Percentiles rank a stretch among this genome's conserved stretches.
phyloP scores from a whole-genome alignment of 139 green algal genomes.

The Astrephomene gubernaculifera region DNA sequence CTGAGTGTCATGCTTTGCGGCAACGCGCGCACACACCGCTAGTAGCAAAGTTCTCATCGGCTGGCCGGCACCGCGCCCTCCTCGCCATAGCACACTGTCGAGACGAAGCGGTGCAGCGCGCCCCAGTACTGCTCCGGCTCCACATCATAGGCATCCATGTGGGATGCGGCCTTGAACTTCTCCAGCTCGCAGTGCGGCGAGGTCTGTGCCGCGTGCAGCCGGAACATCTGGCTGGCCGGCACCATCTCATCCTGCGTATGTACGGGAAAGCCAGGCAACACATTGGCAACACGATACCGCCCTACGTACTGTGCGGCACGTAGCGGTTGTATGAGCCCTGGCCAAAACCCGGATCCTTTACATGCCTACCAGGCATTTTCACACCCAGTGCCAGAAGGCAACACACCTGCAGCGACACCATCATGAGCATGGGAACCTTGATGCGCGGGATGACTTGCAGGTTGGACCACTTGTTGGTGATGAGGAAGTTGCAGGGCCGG shows the following conservation, averaged over 20 bases:
- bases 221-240: slow-evolving; percentile 78
- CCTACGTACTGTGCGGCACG: too few relatives aligned
- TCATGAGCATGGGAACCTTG: slow-evolving; percentile 74
- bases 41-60: too few relatives aligned
- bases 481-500: slow-evolving; percentile 84
- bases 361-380: too few relatives aligned
- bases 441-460: slow-evolving; percentile 62
- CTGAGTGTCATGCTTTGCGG: too few relatives aligned
- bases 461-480: slow-evolving; percentile 92
- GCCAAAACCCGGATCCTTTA: too few relatives aligned
- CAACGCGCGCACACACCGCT: too few relatives aligned
- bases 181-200: slow-evolving; percentile 52
- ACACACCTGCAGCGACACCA: slow-evolving; percentile 75
- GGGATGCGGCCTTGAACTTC: slow-evolving; percentile 65
- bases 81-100: too few relatives aligned
- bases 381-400: too few relatives aligned
- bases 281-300: too few relatives aligned
- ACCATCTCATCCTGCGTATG: slow-evolving; percentile 87
- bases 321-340: too few relatives aligned
- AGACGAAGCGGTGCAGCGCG: slow-evolving; percentile 64
- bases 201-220: slow-evolving; percentile 61
- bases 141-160: slow-evolving; percentile 86
- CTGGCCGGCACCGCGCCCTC: too few relatives aligned
- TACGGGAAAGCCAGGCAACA: too few relatives aligned
- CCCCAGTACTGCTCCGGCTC: slow-evolving; percentile 78